phyloP scores from a whole-genome alignment of 257 asterid genomes.

The Jaltomata sinuosa region DNA sequence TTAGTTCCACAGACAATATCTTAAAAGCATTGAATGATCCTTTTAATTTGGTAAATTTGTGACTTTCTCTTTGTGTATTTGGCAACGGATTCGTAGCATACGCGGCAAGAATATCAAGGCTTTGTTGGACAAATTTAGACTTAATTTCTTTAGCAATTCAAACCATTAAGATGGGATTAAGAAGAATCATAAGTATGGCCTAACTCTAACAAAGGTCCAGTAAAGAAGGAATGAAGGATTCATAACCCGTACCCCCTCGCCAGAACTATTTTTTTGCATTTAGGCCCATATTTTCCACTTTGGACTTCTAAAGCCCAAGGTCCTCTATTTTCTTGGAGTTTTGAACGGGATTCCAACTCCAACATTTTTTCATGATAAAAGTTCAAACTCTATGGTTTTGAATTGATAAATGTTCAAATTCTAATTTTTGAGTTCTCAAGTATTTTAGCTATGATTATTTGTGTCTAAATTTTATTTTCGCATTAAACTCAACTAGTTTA shows the following conservation, averaged over 20 bases:
- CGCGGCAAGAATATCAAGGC: too few species aligned
- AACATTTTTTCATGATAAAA: neutral
- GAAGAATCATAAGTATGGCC: neutral
- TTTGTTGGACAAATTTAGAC: too few species aligned
- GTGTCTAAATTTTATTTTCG: too few species aligned
- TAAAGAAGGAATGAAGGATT: neutral
- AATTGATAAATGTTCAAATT: neutral
- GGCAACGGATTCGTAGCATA: neutral
- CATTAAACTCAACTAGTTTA: too few species aligned
- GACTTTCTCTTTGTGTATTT: too few species aligned
- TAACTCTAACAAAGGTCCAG: neutral
- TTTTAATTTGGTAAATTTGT: neutral
- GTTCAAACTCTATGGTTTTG: neutral
- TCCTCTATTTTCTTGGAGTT: neutral
- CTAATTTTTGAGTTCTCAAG: too few species aligned
- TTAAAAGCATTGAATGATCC: too few species aligned
- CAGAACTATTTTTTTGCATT: neutral
- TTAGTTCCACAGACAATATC: too few species aligned
- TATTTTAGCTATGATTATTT: too few species aligned
- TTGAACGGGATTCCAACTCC: neutral
- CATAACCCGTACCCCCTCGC: neutral
- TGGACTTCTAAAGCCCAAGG: neutral
- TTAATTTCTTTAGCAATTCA: neutral
- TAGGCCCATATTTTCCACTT: neutral
- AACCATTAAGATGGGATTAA: neutral